Conservation (phyloP, 2,329 filamentous ascomycete species). For the Fusarium haematococcum region DNA sequence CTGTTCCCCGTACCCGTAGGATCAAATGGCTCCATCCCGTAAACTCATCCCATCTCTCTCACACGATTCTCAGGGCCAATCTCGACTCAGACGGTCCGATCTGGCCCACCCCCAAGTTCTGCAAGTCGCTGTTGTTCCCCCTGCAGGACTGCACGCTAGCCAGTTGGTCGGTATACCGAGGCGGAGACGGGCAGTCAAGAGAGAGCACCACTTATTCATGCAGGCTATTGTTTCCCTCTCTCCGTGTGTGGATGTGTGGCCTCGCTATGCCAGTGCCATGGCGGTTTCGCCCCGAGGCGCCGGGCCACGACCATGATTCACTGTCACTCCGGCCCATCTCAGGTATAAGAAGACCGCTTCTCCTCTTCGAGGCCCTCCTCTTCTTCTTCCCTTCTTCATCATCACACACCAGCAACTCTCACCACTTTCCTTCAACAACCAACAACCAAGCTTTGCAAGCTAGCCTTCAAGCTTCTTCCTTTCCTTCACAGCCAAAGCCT, state of each 20-base stretch:
- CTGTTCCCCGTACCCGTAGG: slow-evolving; percentile 3
- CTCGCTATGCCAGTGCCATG: not conserved
- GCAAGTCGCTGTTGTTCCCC: not conserved
- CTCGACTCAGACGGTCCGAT: not conserved
- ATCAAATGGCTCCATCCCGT: not conserved
- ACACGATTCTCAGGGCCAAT: not conserved
- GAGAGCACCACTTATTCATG: slow-evolving; percentile 5
- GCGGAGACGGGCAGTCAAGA: not conserved
- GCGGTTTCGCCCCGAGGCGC: not conserved
- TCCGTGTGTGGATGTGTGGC: not conserved
- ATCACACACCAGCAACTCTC: slow-evolving; percentile 5
- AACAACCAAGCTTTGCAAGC: slow-evolving; percentile 14
- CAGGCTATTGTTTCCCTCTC: not conserved
- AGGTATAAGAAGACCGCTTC: slow-evolving; percentile 23
- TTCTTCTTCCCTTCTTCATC: slow-evolving; percentile 16
- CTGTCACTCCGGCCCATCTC: slow-evolving; percentile 2
- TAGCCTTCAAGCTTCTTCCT: slow-evolving; percentile 13
- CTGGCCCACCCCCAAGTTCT: not conserved
- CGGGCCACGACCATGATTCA: slow-evolving; percentile 23
- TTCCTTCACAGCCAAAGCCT: not conserved
- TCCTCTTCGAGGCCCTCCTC: not conserved
- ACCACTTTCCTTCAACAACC: slow-evolving; percentile 11
- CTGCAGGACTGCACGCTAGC: slow-evolving; percentile 13
- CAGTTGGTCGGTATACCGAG: not conserved
- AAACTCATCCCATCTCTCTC: not conserved